phyloP scores from a whole-genome alignment of 352 stramenopile genomes.

The Phytophthora fragariaefolia region DNA sequence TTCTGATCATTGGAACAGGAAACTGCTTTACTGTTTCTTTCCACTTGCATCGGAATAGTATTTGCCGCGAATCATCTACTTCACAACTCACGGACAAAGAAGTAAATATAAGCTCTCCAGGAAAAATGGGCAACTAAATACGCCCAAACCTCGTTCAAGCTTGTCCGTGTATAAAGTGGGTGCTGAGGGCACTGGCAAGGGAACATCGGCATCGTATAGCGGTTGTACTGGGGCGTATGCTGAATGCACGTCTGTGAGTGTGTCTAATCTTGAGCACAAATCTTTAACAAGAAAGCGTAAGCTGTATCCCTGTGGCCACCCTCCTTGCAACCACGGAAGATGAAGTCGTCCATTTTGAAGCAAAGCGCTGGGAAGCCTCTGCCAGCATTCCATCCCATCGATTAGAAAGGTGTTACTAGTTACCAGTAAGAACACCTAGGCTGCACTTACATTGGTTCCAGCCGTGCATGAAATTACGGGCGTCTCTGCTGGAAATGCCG shows the following conservation, averaged over 20 bases:
- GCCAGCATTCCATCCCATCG: too few relatives aligned
- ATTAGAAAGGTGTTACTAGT: too few relatives aligned
- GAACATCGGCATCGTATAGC: slow-evolving; percentile 15
- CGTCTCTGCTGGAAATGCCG: slow-evolving; percentile 45
- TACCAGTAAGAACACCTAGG: background rate
- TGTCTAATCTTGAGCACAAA: slow-evolving; percentile 48
- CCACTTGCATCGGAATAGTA: slow-evolving; percentile 79
- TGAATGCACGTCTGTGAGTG: slow-evolving; percentile 3
- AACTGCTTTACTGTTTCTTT: slow-evolving; percentile 56
- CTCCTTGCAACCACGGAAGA: slow-evolving; percentile 57
- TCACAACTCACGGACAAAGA: background rate
- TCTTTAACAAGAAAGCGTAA: slow-evolving; percentile 55
- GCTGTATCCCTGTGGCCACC: slow-evolving; percentile 64
- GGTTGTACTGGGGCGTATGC: slow-evolving; percentile 27
- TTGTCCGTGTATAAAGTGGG: slow-evolving; percentile 38
- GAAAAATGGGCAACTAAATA: background rate
- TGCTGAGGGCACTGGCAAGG: slow-evolving; percentile 39
- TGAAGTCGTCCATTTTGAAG: slow-evolving; percentile 47
- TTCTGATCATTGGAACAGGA: slow-evolving; percentile 33
- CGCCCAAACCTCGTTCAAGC: slow-evolving; percentile 20
- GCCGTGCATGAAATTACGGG: slow-evolving; percentile 57
- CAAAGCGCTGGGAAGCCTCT: slow-evolving; percentile 54
- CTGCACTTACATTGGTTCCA: slow-evolving; percentile 47
- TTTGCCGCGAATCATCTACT: slow-evolving; percentile 26
- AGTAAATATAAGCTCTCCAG: background rate